Evolutionary conservation across 2,329 filamentous ascomycete genomes (phyloP).

Genomic region (Zymoseptoria passerinii): DNA sequence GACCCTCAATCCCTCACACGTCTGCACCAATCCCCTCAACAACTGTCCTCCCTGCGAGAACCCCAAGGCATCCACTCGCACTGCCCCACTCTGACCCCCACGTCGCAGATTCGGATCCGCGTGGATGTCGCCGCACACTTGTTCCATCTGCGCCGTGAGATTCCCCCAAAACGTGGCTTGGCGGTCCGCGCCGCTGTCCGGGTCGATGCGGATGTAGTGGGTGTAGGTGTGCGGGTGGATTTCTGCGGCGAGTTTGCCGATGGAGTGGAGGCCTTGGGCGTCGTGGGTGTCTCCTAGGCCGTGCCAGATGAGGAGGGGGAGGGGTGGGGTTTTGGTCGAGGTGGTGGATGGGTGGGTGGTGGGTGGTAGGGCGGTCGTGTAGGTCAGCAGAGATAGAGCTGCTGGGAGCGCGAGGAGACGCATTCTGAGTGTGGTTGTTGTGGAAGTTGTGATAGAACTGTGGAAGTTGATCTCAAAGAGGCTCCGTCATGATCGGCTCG

Average conservation of each 20-base stretch:
- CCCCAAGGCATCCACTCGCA: slow-evolving; percentile 70
- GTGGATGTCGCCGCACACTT: slow-evolving; percentile 70
- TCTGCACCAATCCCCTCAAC: slow-evolving; percentile 80
- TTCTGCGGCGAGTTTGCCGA: slow-evolving; percentile 63
- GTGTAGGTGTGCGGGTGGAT: slow-evolving; percentile 77
- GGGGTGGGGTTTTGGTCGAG: slow-evolving; percentile 37
- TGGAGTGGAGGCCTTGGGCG: slow-evolving; percentile 61
- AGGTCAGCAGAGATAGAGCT: slow-evolving; percentile 6
- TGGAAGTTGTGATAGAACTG: neutral
- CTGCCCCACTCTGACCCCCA: slow-evolving; percentile 45
- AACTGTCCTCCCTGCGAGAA: slow-evolving; percentile 97
- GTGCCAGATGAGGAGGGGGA: slow-evolving; percentile 94
- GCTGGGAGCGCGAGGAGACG: slow-evolving; percentile 15
- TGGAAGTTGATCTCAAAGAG: neutral
- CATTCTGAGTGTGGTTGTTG: neutral
- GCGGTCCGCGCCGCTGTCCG: slow-evolving; percentile 60
- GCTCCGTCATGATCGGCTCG: too few relatives aligned
- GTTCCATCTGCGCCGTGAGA: slow-evolving; percentile 65
- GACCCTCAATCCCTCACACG: slow-evolving; percentile 79
- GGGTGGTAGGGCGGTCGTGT: slow-evolving; percentile 7
- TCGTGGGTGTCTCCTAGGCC: slow-evolving; percentile 70
- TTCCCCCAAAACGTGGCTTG: slow-evolving; percentile 87
- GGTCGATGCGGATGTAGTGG: slow-evolving; percentile 66
- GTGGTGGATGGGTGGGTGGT: slow-evolving; percentile 1
- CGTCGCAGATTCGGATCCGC: slow-evolving; percentile 69